Percentiles rank a stretch among this genome's conserved stretches.
phyloP scores from a whole-genome alignment of 2,329 filamentous ascomycete species.

The Neonectria magnoliae region DNA sequence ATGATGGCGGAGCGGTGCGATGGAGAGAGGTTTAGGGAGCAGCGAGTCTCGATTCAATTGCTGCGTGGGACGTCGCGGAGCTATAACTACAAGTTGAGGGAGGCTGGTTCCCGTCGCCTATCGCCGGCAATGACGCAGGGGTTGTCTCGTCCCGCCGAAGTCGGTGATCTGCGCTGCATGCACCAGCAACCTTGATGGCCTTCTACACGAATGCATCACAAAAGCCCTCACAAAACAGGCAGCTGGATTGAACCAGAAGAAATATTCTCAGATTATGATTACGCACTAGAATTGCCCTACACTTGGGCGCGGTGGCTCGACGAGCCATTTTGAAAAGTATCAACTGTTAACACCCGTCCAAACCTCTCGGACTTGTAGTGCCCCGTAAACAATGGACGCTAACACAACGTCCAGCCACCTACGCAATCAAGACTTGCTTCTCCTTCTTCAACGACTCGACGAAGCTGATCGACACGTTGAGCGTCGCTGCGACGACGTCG shows the following conservation, averaged over 20 bases:
- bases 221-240: not conserved
- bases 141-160: not conserved
- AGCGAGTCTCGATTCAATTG: not conserved
- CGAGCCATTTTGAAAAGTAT: slow-evolving; percentile 9
- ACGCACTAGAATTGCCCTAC: not conserved
- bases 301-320: not conserved
- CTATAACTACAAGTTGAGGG: not conserved
- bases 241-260: not conserved
- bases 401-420: not conserved
- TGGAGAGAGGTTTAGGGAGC: not conserved
- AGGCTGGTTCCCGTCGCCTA: slow-evolving; percentile 1
- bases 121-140: not conserved
- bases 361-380: not conserved
- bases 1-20: slow-evolving; percentile 10
- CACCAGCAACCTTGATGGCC: not conserved
- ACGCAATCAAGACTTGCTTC: slow-evolving; percentile 64
- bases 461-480: slow-evolving; percentile 68
- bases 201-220: not conserved
- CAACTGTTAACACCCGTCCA: not conserved
- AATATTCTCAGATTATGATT: not conserved
- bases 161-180: not conserved
- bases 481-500: slow-evolving; percentile 67
- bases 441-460: slow-evolving; percentile 69
- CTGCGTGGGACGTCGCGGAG: not conserved
- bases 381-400: not conserved